Conservation (phyloP, 352 stramenopile genomes). For the Globisporangium megalacanthum region DNA sequence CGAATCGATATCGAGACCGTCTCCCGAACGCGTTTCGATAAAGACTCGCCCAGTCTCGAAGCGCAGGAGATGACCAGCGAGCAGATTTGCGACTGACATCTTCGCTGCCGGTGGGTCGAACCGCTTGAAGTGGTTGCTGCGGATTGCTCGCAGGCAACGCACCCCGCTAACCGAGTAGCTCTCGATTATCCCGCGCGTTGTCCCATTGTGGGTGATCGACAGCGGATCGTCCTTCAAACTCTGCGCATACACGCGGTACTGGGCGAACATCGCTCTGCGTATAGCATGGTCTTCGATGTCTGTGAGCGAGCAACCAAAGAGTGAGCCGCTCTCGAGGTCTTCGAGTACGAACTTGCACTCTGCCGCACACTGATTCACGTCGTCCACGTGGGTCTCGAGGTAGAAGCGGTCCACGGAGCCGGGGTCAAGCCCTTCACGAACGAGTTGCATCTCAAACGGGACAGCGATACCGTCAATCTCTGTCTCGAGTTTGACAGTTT, state of each 20-base stretch:
- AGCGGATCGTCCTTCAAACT: neutral
- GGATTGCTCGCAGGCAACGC: neutral
- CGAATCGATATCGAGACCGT: no score
- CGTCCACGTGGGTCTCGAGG: neutral
- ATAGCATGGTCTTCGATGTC: neutral
- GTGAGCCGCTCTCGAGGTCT: neutral
- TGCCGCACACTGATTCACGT: neutral
- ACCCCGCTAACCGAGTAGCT: slow-evolving; percentile 1
- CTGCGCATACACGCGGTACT: slow-evolving; percentile 1
- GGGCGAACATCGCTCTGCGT: neutral
- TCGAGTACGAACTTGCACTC: neutral
- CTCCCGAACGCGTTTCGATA: slow-evolving; percentile 4
- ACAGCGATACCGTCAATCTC: neutral
- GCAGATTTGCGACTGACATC: neutral
- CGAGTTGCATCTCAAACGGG: neutral
- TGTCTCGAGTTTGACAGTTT: neutral
- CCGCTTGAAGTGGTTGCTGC: neutral
- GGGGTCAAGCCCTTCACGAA: no score
- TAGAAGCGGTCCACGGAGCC: neutral
- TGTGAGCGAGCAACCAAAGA: neutral
- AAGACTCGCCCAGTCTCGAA: neutral
- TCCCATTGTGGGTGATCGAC: neutral
- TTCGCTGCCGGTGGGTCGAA: neutral
- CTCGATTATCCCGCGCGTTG: neutral
- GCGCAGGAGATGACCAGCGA: neutral